Percentiles rank a stretch among this genome's conserved stretches.
phyloP scores from a whole-genome alignment of 2,329 filamentous ascomycete genomes.

The Hypomyces rosellus region DNA sequence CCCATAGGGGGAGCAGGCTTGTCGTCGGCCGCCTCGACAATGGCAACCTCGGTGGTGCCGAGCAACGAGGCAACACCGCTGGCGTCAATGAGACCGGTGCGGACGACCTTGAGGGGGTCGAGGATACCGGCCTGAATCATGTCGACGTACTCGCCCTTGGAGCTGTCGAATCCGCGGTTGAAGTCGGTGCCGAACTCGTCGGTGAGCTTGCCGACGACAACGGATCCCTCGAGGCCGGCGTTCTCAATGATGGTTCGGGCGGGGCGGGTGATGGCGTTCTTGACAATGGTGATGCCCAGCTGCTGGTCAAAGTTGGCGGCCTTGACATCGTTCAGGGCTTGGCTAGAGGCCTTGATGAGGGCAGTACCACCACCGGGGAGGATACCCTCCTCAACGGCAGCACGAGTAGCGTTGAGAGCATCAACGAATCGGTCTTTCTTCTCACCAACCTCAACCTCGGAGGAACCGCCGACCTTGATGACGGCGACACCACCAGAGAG shows the following conservation, averaged over 20 bases:
- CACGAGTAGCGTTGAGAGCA: slow-evolving; percentile 94
- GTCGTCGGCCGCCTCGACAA: slow-evolving; percentile 92
- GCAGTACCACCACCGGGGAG: slow-evolving; percentile 97
- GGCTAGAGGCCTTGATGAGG: slow-evolving; percentile 91
- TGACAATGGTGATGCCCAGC: slow-evolving; percentile 94
- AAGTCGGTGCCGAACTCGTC: slow-evolving; percentile 90
- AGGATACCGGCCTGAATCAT: slow-evolving; percentile 97
- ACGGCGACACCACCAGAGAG: slow-evolving; percentile 97
- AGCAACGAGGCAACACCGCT: slow-evolving; percentile 94
- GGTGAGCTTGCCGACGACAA: slow-evolving; percentile 95
- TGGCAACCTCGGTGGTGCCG: slow-evolving; percentile 95
- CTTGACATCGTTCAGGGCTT: slow-evolving; percentile 79
- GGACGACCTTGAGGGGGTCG: slow-evolving; percentile 98
- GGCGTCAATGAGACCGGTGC: slow-evolving; percentile 89
- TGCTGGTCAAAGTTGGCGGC: slow-evolving; percentile 97
- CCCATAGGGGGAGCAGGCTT: slow-evolving; percentile 64
- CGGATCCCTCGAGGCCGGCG: slow-evolving; percentile 89
- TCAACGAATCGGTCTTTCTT: slow-evolving; percentile 99
- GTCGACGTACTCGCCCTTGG: slow-evolving; percentile 97
- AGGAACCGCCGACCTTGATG: slow-evolving; percentile 97
- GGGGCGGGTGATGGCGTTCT: slow-evolving; percentile 94
- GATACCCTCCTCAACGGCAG: slow-evolving; percentile 98
- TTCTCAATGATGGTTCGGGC: slow-evolving; percentile 97
- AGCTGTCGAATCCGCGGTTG: slow-evolving; percentile 96
- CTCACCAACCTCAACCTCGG: slow-evolving; percentile 97